Percentiles rank a stretch among this genome's conserved stretches.
phyloP scores from a whole-genome alignment of 2,329 filamentous ascomycete species.

The Penicillium digitatum region DNA sequence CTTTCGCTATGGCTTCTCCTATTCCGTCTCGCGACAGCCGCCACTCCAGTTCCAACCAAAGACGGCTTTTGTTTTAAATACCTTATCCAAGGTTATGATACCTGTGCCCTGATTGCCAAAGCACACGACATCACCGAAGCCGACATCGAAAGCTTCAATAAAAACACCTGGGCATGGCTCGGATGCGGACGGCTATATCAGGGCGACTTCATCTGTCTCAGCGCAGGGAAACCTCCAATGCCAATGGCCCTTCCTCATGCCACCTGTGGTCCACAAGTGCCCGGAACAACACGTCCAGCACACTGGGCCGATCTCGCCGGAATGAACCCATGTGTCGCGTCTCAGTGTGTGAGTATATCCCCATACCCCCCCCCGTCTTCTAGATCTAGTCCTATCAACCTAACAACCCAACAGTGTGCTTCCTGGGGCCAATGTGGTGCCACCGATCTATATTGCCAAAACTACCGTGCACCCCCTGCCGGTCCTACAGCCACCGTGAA shows the following conservation, averaged over 20 bases:
- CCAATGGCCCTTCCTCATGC: constrained; percentile 39
- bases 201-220: constrained; percentile 41
- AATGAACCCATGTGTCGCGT: not conserved
- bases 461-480: not conserved
- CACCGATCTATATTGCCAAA: not conserved
- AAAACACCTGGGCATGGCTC: constrained; percentile 47
- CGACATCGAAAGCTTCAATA: constrained; percentile 41
- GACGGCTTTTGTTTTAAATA: constrained; percentile 22
- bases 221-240: constrained; percentile 40
- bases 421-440: not conserved
- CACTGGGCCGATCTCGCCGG: not conserved
- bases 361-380: too few relatives aligned
- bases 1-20: not conserved
- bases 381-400: not conserved
- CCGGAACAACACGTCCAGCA: constrained; percentile 30
- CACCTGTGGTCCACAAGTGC: constrained; percentile 46
- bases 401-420: not conserved
- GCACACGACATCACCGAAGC: constrained; percentile 33
- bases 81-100: constrained; percentile 35
- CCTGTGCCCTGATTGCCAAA: constrained; percentile 23
- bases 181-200: constrained; percentile 37
- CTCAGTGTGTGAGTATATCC: not conserved
- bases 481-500: constrained; percentile 1
- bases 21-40: not conserved
- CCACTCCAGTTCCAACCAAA: not conserved